Evolutionary conservation across 2,329 filamentous ascomycete species (phyloP).

Genomic region (Blastomyces emzantsi): DNA sequence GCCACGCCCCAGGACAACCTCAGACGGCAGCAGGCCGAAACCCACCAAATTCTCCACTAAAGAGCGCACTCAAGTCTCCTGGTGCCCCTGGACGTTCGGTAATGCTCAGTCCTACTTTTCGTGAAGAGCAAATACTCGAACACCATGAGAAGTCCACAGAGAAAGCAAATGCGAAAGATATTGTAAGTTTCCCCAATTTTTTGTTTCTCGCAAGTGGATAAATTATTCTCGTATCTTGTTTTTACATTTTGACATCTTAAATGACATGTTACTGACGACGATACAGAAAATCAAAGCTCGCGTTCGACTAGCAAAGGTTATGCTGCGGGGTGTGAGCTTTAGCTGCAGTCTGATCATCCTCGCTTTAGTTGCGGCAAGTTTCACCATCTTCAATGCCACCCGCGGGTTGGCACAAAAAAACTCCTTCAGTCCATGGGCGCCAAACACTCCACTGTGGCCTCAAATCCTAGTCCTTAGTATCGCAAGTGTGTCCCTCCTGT

Average conservation of each 20-base stretch:
- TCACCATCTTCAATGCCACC: conserved; percentile 88
- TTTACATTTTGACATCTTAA: neutral
- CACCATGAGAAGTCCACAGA: conserved; percentile 74
- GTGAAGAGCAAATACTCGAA: conserved; percentile 77
- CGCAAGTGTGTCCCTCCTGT: conserved; percentile 67
- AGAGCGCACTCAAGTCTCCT: conserved; percentile 82
- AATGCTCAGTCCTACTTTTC: conserved; percentile 85
- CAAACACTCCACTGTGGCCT: conserved; percentile 73
- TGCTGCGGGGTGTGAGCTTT: conserved; percentile 93
- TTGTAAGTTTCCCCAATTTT: conserved; percentile 53
- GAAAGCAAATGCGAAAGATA: conserved; percentile 74
- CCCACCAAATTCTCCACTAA: conserved; percentile 69
- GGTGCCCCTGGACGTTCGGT: conserved; percentile 67
- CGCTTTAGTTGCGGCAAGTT: conserved; percentile 77
- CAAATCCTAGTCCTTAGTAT: conserved; percentile 75
- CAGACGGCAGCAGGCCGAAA: conserved; percentile 46
- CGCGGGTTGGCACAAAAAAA: conserved; percentile 64
- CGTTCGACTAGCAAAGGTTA: conserved; percentile 86
- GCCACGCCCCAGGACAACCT: conserved; percentile 34
- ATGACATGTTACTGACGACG: conserved; percentile 30
- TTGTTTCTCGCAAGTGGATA: neutral
- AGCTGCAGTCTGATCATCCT: conserved; percentile 93
- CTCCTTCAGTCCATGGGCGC: conserved; percentile 75
- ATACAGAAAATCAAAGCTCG: conserved; percentile 81
- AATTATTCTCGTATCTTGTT: neutral